Base-by-base conservation (phyloP, 2,329 filamentous ascomycete genomes). In the Monilinia laxa region DNA sequence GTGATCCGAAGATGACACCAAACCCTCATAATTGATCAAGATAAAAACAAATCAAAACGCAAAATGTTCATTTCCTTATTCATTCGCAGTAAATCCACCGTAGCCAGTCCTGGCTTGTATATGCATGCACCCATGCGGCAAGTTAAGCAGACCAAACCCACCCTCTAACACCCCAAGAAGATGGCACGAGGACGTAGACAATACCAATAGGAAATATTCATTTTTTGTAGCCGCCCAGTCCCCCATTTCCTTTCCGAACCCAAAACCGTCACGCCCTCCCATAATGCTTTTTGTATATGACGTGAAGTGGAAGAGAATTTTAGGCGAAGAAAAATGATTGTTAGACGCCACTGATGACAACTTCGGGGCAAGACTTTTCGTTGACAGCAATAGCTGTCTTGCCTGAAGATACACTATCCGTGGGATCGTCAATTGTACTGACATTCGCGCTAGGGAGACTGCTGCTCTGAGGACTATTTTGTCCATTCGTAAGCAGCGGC, bases 391-490 rank as follows among this genome's bases (percentile, higher is more conserved):
- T 65, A 11, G 66, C 57, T 9, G 67, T 70, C 53, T 74, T 73
- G 28, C 68, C 68, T n/a, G 69, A 69, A 28, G 68, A 69, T 40
- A 68, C 59, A 52, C 64, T 67, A 45, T 74, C 73, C 28, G 68
- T 68, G 25, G 73, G 67, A 20, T 74, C 74, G 25, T 76, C 74
- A 47, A 75, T 75, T 20, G 72, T 84, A 73, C 86, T 87, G 49
- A 82, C 81, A 70, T 82, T 86, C 2, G 86, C 85, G 76, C 87
- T 91, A 5, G 87, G 85, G 2, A 88, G 81, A 68, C 84, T 87
- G 75, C 81, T 87, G 75, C 85, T 90, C 72, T 87, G 86, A 1
- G 88, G 88, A 70, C 87, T 90, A 74, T 90, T 90, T 51, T 85
- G 85, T 72, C 89, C 88, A 71, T 84, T 88, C 2, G 88, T 90